phyloP scores from a whole-genome alignment of 768 basidiomycete genomes.

The Auriscalpium vulgare region DNA sequence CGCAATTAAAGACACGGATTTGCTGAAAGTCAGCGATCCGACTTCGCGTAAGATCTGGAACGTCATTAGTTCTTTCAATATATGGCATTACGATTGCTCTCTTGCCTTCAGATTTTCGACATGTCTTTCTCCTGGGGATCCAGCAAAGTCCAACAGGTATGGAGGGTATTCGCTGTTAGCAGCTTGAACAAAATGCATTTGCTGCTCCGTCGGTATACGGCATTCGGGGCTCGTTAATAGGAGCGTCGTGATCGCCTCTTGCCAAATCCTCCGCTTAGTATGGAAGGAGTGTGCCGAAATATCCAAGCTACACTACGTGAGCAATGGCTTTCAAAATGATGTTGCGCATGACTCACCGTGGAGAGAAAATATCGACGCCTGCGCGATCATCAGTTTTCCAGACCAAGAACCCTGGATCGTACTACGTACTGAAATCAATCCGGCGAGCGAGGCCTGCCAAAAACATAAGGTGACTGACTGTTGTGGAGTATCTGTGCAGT shows the following conservation, averaged over 20 bases:
- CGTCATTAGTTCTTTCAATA: neutral
- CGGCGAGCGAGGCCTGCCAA: conserved; percentile 46
- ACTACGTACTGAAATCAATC: conserved; percentile 64
- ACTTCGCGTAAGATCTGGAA: conserved; percentile 66
- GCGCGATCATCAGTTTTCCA: too few species aligned
- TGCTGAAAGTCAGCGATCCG: conserved; percentile 46
- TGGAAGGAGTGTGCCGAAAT: conserved; percentile 50
- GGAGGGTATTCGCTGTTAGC: conserved; percentile 55
- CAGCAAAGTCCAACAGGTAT: conserved; percentile 56
- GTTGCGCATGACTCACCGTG: conserved; percentile 34
- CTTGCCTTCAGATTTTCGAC: conserved; percentile 71
- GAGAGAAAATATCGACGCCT: conserved; percentile 81
- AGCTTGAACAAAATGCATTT: conserved; percentile 52
- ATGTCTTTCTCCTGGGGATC: conserved; percentile 61
- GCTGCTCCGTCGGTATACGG: conserved; percentile 48
- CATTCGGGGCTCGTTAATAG: conserved; percentile 53
- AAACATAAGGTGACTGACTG: neutral
- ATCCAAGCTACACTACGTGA: conserved; percentile 38
- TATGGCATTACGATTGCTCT: neutral
- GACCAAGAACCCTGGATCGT: too few species aligned
- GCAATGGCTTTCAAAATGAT: neutral
- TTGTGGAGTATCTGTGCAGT: neutral
- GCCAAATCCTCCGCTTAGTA: conserved; percentile 66
- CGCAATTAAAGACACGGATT: conserved; percentile 38
- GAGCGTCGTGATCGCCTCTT: conserved; percentile 64